These are phyloP conservation scores for Claviceps sorghi DNA, from an alignment of 2,329 filamentous ascomycete genomes.

Conservation along the genomic window DNA sequence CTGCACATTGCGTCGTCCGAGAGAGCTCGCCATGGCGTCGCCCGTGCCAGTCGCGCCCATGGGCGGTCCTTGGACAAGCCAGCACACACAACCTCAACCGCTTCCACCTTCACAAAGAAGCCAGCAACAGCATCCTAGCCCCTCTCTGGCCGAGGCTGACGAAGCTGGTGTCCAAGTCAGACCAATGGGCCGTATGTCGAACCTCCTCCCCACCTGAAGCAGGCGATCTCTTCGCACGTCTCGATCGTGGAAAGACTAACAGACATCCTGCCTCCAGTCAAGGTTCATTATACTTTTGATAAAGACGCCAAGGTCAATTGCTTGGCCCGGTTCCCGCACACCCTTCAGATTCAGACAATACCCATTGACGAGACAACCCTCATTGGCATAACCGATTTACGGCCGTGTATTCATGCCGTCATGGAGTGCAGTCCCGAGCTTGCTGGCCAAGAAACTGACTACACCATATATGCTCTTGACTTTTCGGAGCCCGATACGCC, in stretches of 20 bases:
- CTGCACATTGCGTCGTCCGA: neutral
- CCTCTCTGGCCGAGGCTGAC: conserved; percentile 18
- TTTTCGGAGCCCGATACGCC: conserved; percentile 91
- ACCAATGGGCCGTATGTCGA: conserved; percentile 52
- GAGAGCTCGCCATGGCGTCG: conserved; percentile 22
- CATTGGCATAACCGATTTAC: conserved; percentile 79
- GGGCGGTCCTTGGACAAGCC: conserved; percentile 7
- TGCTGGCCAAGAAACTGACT: conserved; percentile 55
- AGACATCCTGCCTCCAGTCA: conserved; percentile 43
- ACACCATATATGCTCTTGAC: conserved; percentile 93
- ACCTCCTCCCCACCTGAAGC: conserved; percentile 20
- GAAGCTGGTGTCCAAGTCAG: conserved; percentile 42
- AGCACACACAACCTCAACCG: conserved; percentile 4
- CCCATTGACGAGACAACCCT: conserved; percentile 63
- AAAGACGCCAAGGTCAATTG: conserved; percentile 77
- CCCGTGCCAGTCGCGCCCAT: conserved; percentile 19
- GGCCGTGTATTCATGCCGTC: conserved; percentile 75
- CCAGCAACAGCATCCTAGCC: conserved; percentile 13
- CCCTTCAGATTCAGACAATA: conserved; percentile 66
- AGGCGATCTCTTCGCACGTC: conserved; percentile 5
- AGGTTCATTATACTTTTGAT: conserved; percentile 94
- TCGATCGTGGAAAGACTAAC: conserved; percentile 10
- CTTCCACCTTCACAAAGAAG: neutral
- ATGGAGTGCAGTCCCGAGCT: conserved; percentile 71
- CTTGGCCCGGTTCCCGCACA: conserved; percentile 69